Percentiles rank a stretch among this genome's conserved stretches.
These are phyloP conservation scores for Metarhizium sp. DNA, from an alignment of 2,329 filamentous ascomycete genomes.

Conservation along the genomic window DNA sequence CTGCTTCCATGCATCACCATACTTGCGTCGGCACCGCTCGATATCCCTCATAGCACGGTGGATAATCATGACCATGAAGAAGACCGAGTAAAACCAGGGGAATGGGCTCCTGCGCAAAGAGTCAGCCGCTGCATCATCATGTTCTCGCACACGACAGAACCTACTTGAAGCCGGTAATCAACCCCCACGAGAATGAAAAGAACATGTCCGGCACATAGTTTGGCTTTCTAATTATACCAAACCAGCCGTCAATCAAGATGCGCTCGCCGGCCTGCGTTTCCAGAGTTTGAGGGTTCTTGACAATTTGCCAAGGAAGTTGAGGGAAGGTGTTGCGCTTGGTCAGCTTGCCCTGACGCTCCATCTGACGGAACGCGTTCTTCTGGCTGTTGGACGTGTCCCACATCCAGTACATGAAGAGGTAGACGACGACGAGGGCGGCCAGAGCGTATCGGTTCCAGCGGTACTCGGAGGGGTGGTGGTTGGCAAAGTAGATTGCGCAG, in stretches of 20 bases:
- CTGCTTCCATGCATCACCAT: slow-evolving; percentile 70
- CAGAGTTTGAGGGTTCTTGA: slow-evolving; percentile 73
- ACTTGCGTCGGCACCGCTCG: slow-evolving; percentile 64
- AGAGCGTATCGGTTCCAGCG: slow-evolving; percentile 63
- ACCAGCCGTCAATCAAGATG: slow-evolving; percentile 79
- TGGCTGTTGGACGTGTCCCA: slow-evolving; percentile 89
- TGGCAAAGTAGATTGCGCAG: slow-evolving; percentile 81
- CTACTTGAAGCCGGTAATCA: slow-evolving; percentile 37
- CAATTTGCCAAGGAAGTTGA: slow-evolving; percentile 75
- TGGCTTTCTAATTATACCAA: slow-evolving; percentile 57
- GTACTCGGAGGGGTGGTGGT: slow-evolving; percentile 68
- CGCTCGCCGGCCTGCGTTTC: slow-evolving; percentile 55
- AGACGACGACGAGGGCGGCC: slow-evolving; percentile 52
- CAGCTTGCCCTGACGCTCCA: slow-evolving; percentile 57
- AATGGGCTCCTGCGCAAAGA: slow-evolving; percentile 49
- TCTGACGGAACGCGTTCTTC: slow-evolving; percentile 80
- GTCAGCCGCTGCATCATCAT: background rate
- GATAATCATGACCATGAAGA: slow-evolving; percentile 72
- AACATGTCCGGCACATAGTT: slow-evolving; percentile 38
- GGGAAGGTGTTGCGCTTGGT: slow-evolving; percentile 72
- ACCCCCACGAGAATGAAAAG: slow-evolving; percentile 37
- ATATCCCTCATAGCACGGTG: slow-evolving; percentile 72
- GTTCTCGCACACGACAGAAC: background rate
- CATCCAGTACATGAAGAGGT: slow-evolving; percentile 76
- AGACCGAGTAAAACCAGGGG: slow-evolving; percentile 82